Conservation (phyloP, 1,139 yeast genomes). For the Yamadazyma triangularis region DNA sequence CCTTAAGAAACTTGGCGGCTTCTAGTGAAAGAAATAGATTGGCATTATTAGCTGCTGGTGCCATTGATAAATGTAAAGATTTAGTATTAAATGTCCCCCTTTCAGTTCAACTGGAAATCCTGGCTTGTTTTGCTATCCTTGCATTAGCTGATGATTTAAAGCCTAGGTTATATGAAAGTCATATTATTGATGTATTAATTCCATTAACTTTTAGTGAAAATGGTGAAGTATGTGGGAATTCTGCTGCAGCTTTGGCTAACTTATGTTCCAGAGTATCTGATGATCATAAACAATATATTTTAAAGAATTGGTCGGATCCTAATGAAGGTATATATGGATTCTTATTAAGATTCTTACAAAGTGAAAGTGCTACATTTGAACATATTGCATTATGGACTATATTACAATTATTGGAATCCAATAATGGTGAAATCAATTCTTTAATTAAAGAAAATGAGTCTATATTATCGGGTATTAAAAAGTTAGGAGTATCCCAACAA, state of each 20-base stretch:
- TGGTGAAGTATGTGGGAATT: slow-evolving; percentile 96
- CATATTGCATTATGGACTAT: slow-evolving; percentile 98
- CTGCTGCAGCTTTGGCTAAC: slow-evolving; percentile 97
- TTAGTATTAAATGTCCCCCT: slow-evolving; percentile 81
- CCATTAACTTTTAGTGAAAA: slow-evolving; percentile 86
- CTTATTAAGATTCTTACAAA: slow-evolving; percentile 70
- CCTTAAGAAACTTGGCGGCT: slow-evolving; percentile 93
- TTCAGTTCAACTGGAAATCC: slow-evolving; percentile 89
- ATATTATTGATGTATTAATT: slow-evolving; percentile 81
- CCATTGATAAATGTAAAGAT: slow-evolving; percentile 89
- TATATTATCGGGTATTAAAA: slow-evolving; percentile 54
- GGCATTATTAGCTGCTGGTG: slow-evolving; percentile 91
- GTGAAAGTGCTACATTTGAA: slow-evolving; percentile 93
- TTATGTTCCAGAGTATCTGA: slow-evolving; percentile 80
- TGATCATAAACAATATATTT: slow-evolving; percentile 71
- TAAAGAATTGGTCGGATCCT: slow-evolving; percentile 76
- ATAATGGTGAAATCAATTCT: slow-evolving; percentile 63
- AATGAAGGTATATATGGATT: slow-evolving; percentile 86
- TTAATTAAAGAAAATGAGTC: slow-evolving; percentile 58
- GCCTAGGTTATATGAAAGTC: slow-evolving; percentile 76
- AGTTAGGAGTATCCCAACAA: slow-evolving; percentile 42
- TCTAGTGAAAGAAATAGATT: slow-evolving; percentile 88
- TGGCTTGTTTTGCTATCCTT: slow-evolving; percentile 95
- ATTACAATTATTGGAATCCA: slow-evolving; percentile 85
- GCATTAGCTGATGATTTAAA: slow-evolving; percentile 96